Evolutionary conservation across 179 eudicot species (phyloP), one percentile per base, ranked within the genome.

Genomic region (Drosera spatulata): DNA sequence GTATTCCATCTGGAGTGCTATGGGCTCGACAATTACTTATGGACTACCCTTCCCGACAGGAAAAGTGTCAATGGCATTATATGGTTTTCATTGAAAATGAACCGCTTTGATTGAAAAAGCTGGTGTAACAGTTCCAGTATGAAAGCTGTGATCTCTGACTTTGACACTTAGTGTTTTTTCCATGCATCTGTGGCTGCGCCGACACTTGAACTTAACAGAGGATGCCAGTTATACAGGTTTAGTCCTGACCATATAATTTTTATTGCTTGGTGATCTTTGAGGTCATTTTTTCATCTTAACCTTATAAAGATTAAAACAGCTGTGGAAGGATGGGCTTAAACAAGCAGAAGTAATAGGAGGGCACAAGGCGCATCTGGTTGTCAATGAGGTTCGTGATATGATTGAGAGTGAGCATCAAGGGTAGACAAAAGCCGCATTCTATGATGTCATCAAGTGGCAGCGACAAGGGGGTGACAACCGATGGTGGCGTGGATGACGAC

Each of bases 341-440:
- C 82, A 79, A 63, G 82, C 57, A 7, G 86, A 81, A 67, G 77
- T 84, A 61, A 71, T 81, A 6, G 86, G 89, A 69, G 89, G 89
- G 59, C 84, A 81, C 63, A 78, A 81, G 74, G 82, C 89, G 14
- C 62, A 78, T 64, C 66, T 78, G 67, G 82, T 83, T 41, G 70
- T 79, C 39, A 81, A 74, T 41, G 89, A 81, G 73, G 81, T 83
- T 56, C 73, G 82, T 14, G 69, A 81, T 41, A 78, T 83, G 78
- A 81, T 83, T 55, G 89, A 83, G 47, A 65, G 61, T 55, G 83
- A 70, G 33, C 33, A 22, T 22, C 1, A 1, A 22, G 33, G 33
- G 33, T 22, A 22, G 33, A 22, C 33, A 22, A 22, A 22, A 22
- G 33, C 33, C 33, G 1, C 33, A 22, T 22, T 22, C 33, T 22